phyloP scores from a whole-genome alignment of 2,329 filamentous ascomycete genomes.

The Fusarium sp. region DNA sequence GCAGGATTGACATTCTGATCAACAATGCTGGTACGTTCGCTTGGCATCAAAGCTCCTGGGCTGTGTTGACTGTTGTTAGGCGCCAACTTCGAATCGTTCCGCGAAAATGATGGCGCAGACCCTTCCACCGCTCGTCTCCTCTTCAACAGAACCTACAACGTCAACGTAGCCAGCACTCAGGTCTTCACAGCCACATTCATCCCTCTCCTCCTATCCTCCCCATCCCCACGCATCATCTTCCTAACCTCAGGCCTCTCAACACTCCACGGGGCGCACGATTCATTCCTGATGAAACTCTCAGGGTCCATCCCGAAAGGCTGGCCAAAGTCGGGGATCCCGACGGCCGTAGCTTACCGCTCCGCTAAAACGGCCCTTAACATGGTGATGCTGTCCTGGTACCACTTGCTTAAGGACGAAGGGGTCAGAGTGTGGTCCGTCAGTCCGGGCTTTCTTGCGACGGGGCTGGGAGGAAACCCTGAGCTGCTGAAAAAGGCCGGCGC shows the following conservation, averaged over 20 bases:
- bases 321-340: conserved; percentile 62
- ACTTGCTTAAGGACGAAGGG: conserved; percentile 58
- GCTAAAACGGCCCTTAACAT: conserved; percentile 48
- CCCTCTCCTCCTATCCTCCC: conserved; percentile 57
- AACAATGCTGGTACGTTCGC: conserved; percentile 64
- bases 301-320: conserved; percentile 53
- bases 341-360: conserved; percentile 37
- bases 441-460: conserved; percentile 62
- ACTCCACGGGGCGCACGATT: conserved; percentile 48
- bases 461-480: conserved; percentile 51
- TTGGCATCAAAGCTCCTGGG: too few species aligned
- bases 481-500: conserved; percentile 50
- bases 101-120: conserved; percentile 38
- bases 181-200: conserved; percentile 54
- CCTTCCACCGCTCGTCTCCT: conserved; percentile 51
- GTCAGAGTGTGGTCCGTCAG: conserved; percentile 62
- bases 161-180: conserved; percentile 62
- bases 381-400: conserved; percentile 56
- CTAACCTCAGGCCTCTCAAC: conserved; percentile 58
- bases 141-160: conserved; percentile 60
- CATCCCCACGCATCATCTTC: conserved; percentile 61
- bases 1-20: conserved; percentile 62
- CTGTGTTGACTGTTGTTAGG: conserved; percentile 44
- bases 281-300: conserved; percentile 41
- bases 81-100: conserved; percentile 55